Evolutionary conservation across 345 rosid species (phyloP), one percentile per base, ranked within the genome.

Genomic region (Pistacia vera): DNA sequence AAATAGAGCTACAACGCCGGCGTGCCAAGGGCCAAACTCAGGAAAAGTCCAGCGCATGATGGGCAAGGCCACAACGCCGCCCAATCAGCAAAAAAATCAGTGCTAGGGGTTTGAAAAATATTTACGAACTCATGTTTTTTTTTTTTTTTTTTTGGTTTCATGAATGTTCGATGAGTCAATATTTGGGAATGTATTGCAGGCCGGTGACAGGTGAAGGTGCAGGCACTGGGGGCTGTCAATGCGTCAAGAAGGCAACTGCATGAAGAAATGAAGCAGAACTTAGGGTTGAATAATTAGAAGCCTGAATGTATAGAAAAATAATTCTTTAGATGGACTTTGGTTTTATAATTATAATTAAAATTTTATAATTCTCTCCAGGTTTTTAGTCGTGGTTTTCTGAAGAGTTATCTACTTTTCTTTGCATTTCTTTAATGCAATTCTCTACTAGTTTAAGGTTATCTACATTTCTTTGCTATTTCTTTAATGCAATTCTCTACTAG

Each of bases 31-130:
- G 89, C 81, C 84, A 85, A 85, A 51, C 88, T 30, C 82, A 93
- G 97, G 97, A 90, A 79, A 92, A 62, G 76, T 89, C 92, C 2
- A 51, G n/a, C n/a, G n/a, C n/a, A n/a, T n/a, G n/a, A n/a, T n/a
- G n/a, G n/a, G n/a, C n/a, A n/a, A n/a, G n/a, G n/a, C n/a, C n/a
- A 78, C 72, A 72, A 83, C 79, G 87, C 87, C 64, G 98, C 91
- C 10, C 92, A 89, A 80, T 86, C 92, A 63, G 87, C 91, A 1
- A 86, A 75, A 88, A 92, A 92, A 35, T 79, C 92, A 22, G 49
- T 87, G 0, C 86, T 80, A 77, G 86, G 88, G 89, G 98, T 92
- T 49, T 60, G 17, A 8, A 11, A 16, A 13, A 16, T 35, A 17
- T 52, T 54, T 0, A 12, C 6, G 0, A 4, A 4, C 4, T 14